These are phyloP conservation scores for Lathyrus oleraceus DNA, from an alignment of 306 rosid species.

Conservation along the genomic window DNA sequence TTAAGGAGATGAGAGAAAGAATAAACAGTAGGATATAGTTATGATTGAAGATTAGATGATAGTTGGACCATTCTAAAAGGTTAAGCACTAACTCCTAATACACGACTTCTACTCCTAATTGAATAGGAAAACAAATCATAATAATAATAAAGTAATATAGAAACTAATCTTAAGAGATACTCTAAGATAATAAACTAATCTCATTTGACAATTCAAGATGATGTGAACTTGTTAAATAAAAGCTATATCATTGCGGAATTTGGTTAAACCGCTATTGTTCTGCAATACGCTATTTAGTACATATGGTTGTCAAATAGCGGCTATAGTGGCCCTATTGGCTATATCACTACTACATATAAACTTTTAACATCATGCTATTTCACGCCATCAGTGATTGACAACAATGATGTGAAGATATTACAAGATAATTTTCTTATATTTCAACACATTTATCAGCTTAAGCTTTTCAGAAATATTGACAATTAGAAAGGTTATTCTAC, in stretches of 20 bases:
- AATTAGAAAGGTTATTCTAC: constrained; percentile 6
- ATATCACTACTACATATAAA: background rate
- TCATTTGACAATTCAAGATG: background rate
- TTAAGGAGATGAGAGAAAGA: background rate
- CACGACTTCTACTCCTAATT: background rate
- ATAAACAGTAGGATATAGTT: background rate
- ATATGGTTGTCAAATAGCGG: background rate
- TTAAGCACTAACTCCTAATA: background rate
- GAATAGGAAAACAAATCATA: background rate
- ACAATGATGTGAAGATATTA: background rate
- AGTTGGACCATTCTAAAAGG: background rate
- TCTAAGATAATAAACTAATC: background rate
- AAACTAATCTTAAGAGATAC: background rate
- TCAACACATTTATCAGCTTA: background rate
- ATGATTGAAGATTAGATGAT: background rate
- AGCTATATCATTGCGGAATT: background rate
- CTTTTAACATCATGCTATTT: too few species aligned
- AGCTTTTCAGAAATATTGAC: background rate
- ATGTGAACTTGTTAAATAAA: background rate
- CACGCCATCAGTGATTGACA: too few species aligned
- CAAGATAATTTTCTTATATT: background rate
- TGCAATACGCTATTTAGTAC: background rate
- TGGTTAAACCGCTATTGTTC: background rate
- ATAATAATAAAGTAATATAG: background rate
- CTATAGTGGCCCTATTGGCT: background rate